Conservation (phyloP, 202 grass and related monocot species). For the Schoenoplectus tabernaemontani region DNA sequence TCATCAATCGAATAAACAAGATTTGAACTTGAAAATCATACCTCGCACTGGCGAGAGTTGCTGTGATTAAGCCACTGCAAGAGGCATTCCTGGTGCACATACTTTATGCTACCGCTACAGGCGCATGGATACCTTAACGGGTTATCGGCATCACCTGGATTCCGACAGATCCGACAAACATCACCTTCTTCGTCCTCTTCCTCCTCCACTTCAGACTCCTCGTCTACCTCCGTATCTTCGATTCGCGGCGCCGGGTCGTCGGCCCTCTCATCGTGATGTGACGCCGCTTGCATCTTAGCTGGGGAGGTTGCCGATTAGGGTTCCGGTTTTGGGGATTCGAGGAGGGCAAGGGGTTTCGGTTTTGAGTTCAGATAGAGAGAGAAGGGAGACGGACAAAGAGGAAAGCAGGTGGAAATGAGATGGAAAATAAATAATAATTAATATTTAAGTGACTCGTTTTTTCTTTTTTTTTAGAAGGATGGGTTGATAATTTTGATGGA, state of each 20-base stretch:
- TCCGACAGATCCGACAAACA: conserved; percentile 99
- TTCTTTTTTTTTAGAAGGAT: no score
- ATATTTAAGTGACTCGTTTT: no score
- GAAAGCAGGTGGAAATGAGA: conserved; percentile 15
- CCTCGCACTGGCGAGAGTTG: conserved; percentile 99
- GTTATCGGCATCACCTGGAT: conserved; percentile 73
- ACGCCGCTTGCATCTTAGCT: not conserved
- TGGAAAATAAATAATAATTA: not conserved
- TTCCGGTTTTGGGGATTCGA: not conserved
- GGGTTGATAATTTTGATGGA: no score
- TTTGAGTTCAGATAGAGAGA: not conserved
- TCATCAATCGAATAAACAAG: not conserved
- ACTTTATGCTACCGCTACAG: conserved; percentile 98
- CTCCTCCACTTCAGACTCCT: conserved; percentile 44
- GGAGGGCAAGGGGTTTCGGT: conserved; percentile 7
- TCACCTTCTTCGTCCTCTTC: conserved; percentile 95
- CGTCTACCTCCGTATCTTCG: not conserved
- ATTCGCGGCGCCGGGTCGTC: conserved; percentile 20
- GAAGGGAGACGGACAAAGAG: not conserved
- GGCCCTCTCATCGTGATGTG: not conserved
- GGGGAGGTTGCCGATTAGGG: not conserved
- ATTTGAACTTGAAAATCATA: conserved; percentile 6
- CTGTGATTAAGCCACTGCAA: conserved; percentile 98
- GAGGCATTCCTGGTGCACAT: conserved; percentile 98
- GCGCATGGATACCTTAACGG: conserved; percentile 91